Conservation (phyloP, 257 asterid species). For the Jacaranda copaia region DNA sequence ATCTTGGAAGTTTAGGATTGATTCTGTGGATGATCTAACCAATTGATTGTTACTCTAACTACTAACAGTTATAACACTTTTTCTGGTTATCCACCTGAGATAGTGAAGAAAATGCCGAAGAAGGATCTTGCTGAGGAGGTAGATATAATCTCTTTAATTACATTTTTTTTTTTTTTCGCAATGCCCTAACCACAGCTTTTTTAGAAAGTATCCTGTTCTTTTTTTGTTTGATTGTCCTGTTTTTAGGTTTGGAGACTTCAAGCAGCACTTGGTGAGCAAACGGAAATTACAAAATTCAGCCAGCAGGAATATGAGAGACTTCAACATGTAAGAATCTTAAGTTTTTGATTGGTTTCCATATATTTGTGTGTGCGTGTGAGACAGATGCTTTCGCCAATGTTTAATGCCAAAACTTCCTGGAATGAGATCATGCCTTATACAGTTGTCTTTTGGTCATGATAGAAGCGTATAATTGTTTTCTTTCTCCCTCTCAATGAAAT, state of each 20-base stretch:
- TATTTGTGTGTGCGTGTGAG: neutral
- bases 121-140: constrained; percentile 99
- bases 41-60: constrained; percentile 30
- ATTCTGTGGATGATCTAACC: constrained; percentile 30
- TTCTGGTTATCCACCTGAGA: constrained; percentile 95
- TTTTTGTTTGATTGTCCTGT: constrained; percentile 27
- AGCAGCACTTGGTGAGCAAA: constrained; percentile 99
- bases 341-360: neutral
- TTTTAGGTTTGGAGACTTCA: constrained; percentile 99
- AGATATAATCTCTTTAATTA: constrained; percentile 24
- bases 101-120: constrained; percentile 98
- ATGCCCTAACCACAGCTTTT: neutral
- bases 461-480: neutral
- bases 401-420: constrained; percentile 8
- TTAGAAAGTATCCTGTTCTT: neutral
- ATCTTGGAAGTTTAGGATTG: constrained; percentile 9
- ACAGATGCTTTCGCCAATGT: constrained; percentile 9
- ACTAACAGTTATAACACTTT: constrained; percentile 85
- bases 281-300: constrained; percentile 91
- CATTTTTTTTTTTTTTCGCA: neutral
- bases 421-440: neutral
- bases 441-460: neutral
- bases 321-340: constrained; percentile 70
- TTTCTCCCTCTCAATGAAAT: neutral
- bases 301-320: constrained; percentile 97